A percentile compares a stretch with the other conserved stretches of the same genome.
Conservation (phyloP, 148 eudicot genomes). For the Silene latifolia region DNA sequence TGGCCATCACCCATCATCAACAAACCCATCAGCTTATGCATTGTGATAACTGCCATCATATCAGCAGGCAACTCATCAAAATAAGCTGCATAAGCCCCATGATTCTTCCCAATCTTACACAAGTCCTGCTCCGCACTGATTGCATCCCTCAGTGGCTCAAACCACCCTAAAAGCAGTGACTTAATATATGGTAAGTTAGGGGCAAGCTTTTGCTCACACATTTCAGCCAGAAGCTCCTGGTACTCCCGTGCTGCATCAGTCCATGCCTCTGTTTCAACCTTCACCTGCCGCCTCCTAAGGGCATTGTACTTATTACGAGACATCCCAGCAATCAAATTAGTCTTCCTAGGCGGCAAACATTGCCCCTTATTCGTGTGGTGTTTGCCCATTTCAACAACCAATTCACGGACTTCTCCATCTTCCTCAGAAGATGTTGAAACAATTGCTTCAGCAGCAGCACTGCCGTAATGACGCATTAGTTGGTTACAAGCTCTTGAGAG, state of each 20-base stretch:
- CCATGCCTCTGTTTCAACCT: conserved; percentile 91
- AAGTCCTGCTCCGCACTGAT: conserved; percentile 65
- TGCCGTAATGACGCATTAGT: conserved; percentile 37
- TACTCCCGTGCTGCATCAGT: conserved; percentile 81
- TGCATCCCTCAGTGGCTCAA: conserved; percentile 76
- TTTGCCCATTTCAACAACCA: conserved; percentile 38
- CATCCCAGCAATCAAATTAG: conserved; percentile 47
- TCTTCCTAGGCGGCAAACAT: conserved; percentile 19
- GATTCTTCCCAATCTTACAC: conserved; percentile 44
- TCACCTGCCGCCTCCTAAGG: conserved; percentile 61
- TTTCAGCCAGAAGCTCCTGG: conserved; percentile 70
- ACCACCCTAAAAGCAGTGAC: conserved; percentile 95
- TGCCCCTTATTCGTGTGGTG: conserved; percentile 17
- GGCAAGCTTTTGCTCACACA: conserved; percentile 93
- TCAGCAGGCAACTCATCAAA: conserved; percentile 73
- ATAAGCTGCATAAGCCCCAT: conserved; percentile 39
- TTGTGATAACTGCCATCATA: conserved; percentile 94
- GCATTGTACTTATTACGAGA: conserved; percentile 44
- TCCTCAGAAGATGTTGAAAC: conserved; percentile 56
- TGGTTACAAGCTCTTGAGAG: conserved; percentile 20
- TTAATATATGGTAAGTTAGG: conserved; percentile 94
- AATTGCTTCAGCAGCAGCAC: conserved; percentile 63
- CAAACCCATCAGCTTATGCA: conserved; percentile 88
- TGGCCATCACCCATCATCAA: conserved; percentile 72
- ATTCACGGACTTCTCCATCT: conserved; percentile 71